A percentile compares a stretch with the other conserved stretches of the same genome.
phyloP scores from a whole-genome alignment of 1,284 basidiomycete genomes.

The Rhodotorula mucilaginosa region DNA sequence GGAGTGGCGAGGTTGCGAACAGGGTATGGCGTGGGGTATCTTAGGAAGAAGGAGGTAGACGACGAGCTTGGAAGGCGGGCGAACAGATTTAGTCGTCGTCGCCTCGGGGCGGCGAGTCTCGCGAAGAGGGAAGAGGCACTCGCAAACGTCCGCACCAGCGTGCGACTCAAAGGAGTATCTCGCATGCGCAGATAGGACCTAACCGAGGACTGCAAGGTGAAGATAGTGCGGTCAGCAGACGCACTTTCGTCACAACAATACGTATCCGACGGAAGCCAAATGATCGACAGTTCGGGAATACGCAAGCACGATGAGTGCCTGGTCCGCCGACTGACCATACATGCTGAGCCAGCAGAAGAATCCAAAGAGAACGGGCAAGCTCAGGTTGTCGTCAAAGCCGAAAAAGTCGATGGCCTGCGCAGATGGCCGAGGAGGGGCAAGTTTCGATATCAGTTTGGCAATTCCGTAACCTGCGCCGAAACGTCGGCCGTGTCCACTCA shows the following conservation, averaged over 20 bases:
- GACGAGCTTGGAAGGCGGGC: too few relatives aligned
- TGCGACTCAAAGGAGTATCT: too few relatives aligned
- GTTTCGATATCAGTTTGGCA: too few relatives aligned
- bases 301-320: too few relatives aligned
- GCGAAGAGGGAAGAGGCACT: not conserved
- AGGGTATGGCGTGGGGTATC: not conserved
- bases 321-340: constrained; percentile 23
- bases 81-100: too few relatives aligned
- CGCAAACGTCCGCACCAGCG: too few relatives aligned
- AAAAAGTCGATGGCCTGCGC: constrained; percentile 67
- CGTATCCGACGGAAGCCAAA: too few relatives aligned
- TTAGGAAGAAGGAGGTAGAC: not conserved
- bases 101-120: too few relatives aligned
- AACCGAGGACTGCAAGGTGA: not conserved
- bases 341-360: constrained; percentile 64
- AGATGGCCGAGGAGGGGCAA: too few relatives aligned
- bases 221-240: not conserved
- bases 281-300: too few relatives aligned
- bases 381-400: constrained; percentile 86
- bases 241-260: not conserved
- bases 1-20: not conserved
- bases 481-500: not conserved
- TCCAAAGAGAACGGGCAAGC: constrained; percentile 84
- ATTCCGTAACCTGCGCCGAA: too few relatives aligned
- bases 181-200: not conserved